A percentile compares a stretch with the other conserved stretches of the same genome.
phyloP scores from a whole-genome alignment of 345 rosid genomes.

The Aethionema arabicum region DNA sequence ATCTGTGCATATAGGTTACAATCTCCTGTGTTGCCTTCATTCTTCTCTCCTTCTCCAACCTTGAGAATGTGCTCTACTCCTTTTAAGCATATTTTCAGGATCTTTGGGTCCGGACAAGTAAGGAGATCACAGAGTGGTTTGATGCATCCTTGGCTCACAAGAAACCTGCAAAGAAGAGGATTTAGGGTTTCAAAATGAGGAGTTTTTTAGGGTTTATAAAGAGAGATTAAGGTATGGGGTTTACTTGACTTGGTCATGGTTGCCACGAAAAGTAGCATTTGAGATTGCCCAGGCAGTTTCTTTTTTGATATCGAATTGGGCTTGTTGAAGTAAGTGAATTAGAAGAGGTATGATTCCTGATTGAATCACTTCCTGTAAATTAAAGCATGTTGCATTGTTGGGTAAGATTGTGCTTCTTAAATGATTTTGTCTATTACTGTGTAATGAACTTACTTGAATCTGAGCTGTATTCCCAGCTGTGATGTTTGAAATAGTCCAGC shows the following conservation, averaged over 20 bases:
- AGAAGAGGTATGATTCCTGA: too few species aligned
- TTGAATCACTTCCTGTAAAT: too few species aligned
- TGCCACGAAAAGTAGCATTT: conserved; percentile 41
- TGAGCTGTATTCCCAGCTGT: conserved; percentile 68
- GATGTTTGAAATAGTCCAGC: conserved; percentile 73
- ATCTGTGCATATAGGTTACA: not conserved
- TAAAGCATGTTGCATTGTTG: not conserved
- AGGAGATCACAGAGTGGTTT: too few species aligned
- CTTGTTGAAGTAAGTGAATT: too few species aligned
- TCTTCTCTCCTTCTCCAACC: conserved; percentile 43
- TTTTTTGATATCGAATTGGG: too few species aligned
- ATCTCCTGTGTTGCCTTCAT: conserved; percentile 40
- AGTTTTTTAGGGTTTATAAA: too few species aligned
- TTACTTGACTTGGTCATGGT: conserved; percentile 56
- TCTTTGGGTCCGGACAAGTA: too few species aligned
- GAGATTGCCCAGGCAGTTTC: too few species aligned
- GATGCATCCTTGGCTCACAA: too few species aligned
- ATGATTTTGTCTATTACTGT: not conserved
- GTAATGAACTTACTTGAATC: conserved; percentile 46
- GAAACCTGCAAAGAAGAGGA: too few species aligned
- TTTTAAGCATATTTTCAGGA: too few species aligned
- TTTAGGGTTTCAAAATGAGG: not conserved
- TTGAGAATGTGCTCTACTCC: too few species aligned
- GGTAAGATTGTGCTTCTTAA: not conserved
- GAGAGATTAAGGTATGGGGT: not conserved